These are phyloP conservation scores for Blepharisma stoltei DNA, from an alignment of 73 alveolate species.

Conservation along the genomic window DNA sequence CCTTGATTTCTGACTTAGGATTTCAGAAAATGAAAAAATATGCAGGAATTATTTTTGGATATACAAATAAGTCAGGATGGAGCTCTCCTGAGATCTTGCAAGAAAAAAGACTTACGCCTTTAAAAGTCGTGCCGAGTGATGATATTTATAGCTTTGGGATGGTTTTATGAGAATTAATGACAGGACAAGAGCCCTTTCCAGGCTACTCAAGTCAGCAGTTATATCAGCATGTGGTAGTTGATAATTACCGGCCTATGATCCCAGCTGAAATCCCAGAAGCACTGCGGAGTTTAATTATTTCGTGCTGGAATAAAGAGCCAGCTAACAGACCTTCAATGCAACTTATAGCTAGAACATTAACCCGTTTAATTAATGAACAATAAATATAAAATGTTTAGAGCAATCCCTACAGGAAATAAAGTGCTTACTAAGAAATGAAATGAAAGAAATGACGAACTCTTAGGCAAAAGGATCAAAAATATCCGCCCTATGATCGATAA, in stretches of 20 bases:
- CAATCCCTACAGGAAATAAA: slow-evolving; percentile 40
- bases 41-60: slow-evolving; percentile 21
- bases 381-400: slow-evolving; percentile 35
- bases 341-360: not conserved
- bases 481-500: slow-evolving; percentile 25
- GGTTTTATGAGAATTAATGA: slow-evolving; percentile 18
- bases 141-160: slow-evolving; percentile 26
- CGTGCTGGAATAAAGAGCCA: slow-evolving; percentile 32
- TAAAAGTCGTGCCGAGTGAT: not conserved
- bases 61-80: slow-evolving; percentile 29
- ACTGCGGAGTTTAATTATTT: not conserved
- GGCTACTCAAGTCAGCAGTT: not conserved
- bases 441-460: slow-evolving; percentile 27
- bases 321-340: not conserved
- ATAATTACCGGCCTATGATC: not conserved
- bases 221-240: not conserved
- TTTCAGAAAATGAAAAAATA: slow-evolving; percentile 18
- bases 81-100: slow-evolving; percentile 25
- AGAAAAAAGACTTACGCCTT: slow-evolving; percentile 11
- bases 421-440: slow-evolving; percentile 40
- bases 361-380: too few relatives aligned
- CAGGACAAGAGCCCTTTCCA: not conserved
- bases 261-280: not conserved
- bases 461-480: slow-evolving; percentile 32
- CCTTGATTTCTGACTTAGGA: slow-evolving; percentile 17